Percentiles rank a stretch among this genome's conserved stretches.
Evolutionary conservation across 768 basidiomycete species (phyloP).

Genomic region (Hemileccinum impolitum): DNA sequence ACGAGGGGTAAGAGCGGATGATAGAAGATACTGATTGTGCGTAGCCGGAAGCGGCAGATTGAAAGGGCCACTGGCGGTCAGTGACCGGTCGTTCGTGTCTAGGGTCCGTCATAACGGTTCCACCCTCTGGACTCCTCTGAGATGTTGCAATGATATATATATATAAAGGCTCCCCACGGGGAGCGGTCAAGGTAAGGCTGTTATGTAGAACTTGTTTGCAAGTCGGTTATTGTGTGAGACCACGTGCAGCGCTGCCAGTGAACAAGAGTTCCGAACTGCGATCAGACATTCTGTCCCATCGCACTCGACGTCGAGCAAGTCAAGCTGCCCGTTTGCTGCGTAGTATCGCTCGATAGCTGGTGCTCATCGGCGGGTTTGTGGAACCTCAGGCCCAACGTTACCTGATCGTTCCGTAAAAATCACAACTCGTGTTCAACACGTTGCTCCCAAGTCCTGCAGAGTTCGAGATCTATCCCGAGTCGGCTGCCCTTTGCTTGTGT

Average conservation of each 20-base stretch:
- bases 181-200: no score
- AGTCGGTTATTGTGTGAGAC: background rate
- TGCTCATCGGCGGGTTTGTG: background rate
- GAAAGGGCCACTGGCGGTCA: slow-evolving; percentile 15
- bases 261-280: background rate
- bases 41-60: slow-evolving; percentile 18
- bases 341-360: background rate
- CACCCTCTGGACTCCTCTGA: background rate
- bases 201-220: no score
- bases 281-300: background rate
- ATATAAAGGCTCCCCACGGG: no score
- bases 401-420: slow-evolving; percentile 29
- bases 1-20: slow-evolving; percentile 4
- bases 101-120: background rate
- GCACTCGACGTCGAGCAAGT: slow-evolving; percentile 3
- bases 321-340: background rate
- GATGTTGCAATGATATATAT: no score
- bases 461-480: slow-evolving; percentile 33
- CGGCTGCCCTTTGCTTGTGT: slow-evolving; percentile 22
- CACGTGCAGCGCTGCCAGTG: slow-evolving; percentile 10
- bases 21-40: background rate
- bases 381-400: background rate
- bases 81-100: no score
- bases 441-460: slow-evolving; percentile 36
- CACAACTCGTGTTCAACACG: slow-evolving; percentile 74